Conservation (phyloP, 2,329 filamentous ascomycete species). For the Penicillium psychrosexuale region DNA sequence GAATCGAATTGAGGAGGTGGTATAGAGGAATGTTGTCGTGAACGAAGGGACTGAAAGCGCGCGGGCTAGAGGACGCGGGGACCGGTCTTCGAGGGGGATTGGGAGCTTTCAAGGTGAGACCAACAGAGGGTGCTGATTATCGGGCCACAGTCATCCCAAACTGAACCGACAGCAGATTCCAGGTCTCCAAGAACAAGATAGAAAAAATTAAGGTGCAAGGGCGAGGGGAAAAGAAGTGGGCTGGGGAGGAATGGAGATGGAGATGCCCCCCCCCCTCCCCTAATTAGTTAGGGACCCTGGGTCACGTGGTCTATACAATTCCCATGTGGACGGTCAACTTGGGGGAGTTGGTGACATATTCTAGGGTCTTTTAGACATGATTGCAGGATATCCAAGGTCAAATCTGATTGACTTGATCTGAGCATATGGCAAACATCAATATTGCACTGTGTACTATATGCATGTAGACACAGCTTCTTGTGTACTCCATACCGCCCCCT, state of each 20-base stretch:
- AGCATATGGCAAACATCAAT: not conserved
- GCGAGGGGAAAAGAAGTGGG: conserved; percentile 15
- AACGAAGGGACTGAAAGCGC: conserved; percentile 10
- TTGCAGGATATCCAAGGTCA: not conserved
- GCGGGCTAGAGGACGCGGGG: conserved; percentile 18
- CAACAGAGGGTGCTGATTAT: conserved; percentile 8
- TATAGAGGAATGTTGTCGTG: not conserved
- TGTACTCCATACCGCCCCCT: not conserved
- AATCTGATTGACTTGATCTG: not conserved
- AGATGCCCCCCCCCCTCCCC: conserved; percentile 29
- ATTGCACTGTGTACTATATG: not conserved
- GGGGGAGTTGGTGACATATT: no score
- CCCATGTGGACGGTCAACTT: not conserved
- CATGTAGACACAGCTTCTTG: not conserved
- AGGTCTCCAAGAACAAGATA: not conserved
- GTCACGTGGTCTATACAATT: conserved; percentile 13
- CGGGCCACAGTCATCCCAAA: conserved; percentile 5
- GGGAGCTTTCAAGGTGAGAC: conserved; percentile 13
- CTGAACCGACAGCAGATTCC: not conserved
- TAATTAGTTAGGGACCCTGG: conserved; percentile 13
- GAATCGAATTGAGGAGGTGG: not conserved
- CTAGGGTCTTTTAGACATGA: not conserved
- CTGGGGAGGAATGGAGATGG: conserved; percentile 23
- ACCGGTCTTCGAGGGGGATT: conserved; percentile 7
- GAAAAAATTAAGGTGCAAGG: conserved; percentile 16